Evolutionary conservation across 345 rosid species (phyloP).

Genomic region (Mallotus nudiflorus): DNA sequence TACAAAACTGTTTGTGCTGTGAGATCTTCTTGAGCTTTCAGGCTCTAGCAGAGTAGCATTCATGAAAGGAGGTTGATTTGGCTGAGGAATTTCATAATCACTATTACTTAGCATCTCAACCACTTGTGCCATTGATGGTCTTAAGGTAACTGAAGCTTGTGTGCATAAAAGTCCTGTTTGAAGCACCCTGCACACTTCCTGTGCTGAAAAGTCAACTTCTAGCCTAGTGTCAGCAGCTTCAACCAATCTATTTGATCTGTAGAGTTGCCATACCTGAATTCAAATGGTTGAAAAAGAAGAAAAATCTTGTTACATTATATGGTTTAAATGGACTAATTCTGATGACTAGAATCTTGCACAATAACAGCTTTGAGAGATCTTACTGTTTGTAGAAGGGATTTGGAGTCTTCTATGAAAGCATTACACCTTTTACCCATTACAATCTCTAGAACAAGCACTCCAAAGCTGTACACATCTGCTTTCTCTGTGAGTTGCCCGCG

Average conservation of each 20-base stretch:
- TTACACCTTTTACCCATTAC: constrained; percentile 43
- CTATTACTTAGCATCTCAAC: constrained; percentile 33
- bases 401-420: constrained; percentile 30
- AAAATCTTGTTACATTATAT: too few species aligned
- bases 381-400: constrained; percentile 46
- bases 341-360: too few species aligned
- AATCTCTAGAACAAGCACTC: constrained; percentile 49
- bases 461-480: constrained; percentile 57
- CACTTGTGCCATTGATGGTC: constrained; percentile 53
- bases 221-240: constrained; percentile 40
- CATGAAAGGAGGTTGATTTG: constrained; percentile 55
- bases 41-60: constrained; percentile 24
- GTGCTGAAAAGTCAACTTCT: constrained; percentile 26
- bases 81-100: constrained; percentile 31
- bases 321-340: neutral
- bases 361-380: constrained; percentile 4
- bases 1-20: constrained; percentile 27
- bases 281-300: neutral
- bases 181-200: constrained; percentile 37
- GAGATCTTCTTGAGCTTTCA: constrained; percentile 25
- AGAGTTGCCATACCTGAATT: constrained; percentile 49
- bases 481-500: constrained; percentile 55
- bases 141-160: constrained; percentile 42
- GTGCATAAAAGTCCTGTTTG: constrained; percentile 53
- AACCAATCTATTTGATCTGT: constrained; percentile 36